These are phyloP conservation scores for Epichloe amarillans DNA, from an alignment of 2,329 filamentous ascomycete genomes.

Conservation along the genomic window DNA sequence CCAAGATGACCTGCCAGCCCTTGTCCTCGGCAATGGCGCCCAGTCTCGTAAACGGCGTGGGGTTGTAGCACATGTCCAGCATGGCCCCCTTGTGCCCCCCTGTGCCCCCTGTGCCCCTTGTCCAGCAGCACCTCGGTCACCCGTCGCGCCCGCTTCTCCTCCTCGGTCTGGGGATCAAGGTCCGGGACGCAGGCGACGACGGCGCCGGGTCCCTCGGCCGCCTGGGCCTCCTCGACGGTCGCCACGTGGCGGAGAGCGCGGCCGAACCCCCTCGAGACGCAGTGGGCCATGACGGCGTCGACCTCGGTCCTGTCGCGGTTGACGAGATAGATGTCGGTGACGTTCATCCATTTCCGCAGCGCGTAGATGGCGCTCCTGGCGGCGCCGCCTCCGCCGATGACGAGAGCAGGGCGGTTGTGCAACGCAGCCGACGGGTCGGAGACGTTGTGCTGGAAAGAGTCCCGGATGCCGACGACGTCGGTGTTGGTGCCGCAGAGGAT, in stretches of 20 bases:
- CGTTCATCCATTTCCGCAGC: slow-evolving; percentile 54
- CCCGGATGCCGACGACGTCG: slow-evolving; percentile 64
- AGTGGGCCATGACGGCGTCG: slow-evolving; percentile 51
- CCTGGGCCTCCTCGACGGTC: slow-evolving; percentile 44
- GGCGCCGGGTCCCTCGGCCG: slow-evolving; percentile 46
- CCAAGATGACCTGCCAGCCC: slow-evolving; percentile 63
- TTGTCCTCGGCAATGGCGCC: slow-evolving; percentile 44
- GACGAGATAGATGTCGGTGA: slow-evolving; percentile 59
- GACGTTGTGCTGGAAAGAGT: slow-evolving; percentile 51
- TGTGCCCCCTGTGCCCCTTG: slow-evolving; percentile 39
- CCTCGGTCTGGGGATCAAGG: slow-evolving; percentile 51
- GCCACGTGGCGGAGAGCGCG: slow-evolving; percentile 46
- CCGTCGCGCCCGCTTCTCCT: slow-evolving; percentile 46
- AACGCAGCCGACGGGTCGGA: slow-evolving; percentile 31
- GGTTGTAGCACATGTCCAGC: slow-evolving; percentile 77
- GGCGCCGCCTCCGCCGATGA: slow-evolving; percentile 67
- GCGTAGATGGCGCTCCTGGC: slow-evolving; percentile 69
- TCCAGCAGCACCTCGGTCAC: slow-evolving; percentile 36
- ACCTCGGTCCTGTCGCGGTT: slow-evolving; percentile 61
- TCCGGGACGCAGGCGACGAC: slow-evolving; percentile 67
- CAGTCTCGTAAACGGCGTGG: slow-evolving; percentile 53
- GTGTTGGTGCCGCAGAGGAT: slow-evolving; percentile 65
- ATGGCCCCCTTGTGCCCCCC: slow-evolving; percentile 58
- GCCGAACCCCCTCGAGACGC: slow-evolving; percentile 44
- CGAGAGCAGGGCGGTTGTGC: slow-evolving; percentile 50